Evolutionary conservation across 257 asterid species (phyloP).

Genomic region (Solanum pennellii): DNA sequence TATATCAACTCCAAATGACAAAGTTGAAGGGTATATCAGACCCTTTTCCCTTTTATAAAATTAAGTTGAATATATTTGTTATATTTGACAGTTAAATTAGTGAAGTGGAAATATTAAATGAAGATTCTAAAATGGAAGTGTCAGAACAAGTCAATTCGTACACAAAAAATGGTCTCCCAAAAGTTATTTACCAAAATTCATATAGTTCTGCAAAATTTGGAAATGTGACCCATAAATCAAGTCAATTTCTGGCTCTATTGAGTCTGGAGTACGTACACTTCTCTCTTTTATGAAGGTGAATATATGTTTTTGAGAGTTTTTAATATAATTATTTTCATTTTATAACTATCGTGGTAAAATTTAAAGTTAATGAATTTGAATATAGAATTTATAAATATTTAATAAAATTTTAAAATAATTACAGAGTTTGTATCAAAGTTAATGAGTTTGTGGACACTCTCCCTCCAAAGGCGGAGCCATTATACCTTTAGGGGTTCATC

Average conservation of each 20-base stretch:
- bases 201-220: not conserved
- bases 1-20: no score
- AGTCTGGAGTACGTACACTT: not conserved
- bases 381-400: not conserved
- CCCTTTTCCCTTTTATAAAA: no score
- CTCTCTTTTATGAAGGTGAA: not conserved
- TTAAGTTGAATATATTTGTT: accelerated
- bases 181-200: not conserved
- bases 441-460: not conserved
- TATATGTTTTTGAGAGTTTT: not conserved
- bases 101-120: not conserved
- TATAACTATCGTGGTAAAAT: not conserved
- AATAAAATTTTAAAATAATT: not conserved
- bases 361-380: not conserved
- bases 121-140: not conserved
- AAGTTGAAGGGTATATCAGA: no score
- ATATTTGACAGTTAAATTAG: not conserved
- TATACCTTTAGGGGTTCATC: no score
- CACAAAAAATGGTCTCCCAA: not conserved
- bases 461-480: no score
- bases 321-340: not conserved
- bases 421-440: not conserved
- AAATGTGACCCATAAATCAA: not conserved
- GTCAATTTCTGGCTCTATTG: not conserved
- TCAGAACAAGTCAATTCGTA: not conserved